phyloP scores from a whole-genome alignment of 306 rosid species.

The Vigna angularis region DNA sequence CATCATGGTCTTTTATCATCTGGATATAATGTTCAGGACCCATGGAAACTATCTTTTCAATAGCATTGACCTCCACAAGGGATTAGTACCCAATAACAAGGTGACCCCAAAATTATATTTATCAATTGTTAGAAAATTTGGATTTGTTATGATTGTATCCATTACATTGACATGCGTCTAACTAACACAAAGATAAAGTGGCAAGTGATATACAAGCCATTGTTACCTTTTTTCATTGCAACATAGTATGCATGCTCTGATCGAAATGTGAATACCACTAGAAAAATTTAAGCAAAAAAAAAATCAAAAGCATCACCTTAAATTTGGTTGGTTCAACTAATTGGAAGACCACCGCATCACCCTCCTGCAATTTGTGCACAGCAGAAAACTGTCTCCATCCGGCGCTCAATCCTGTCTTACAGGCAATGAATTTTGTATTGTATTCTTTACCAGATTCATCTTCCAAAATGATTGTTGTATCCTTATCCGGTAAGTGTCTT shows the following conservation, averaged over 20 bases:
- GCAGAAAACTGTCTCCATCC: constrained; percentile 97
- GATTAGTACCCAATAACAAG: constrained; percentile 1
- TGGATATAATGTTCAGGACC: not conserved
- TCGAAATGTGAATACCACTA: not conserved
- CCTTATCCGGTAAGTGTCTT: constrained; percentile 70
- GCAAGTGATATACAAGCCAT: not conserved
- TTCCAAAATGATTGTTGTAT: constrained; percentile 70
- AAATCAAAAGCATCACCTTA: constrained; percentile 59
- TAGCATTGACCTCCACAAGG: not conserved
- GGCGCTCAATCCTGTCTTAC: constrained; percentile 85
- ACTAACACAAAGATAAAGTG: not conserved
- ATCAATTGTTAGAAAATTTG: constrained; percentile 5
- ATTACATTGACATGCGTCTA: not conserved
- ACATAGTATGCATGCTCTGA: not conserved
- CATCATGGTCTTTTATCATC: not conserved
- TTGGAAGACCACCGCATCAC: constrained; percentile 88
- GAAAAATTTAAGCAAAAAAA: not conserved
- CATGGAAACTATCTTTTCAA: not conserved
- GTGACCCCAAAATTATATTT: not conserved
- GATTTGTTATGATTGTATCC: constrained; percentile 23
- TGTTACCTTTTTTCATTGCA: not conserved
- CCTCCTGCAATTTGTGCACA: constrained; percentile 81
- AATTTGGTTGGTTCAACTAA: constrained; percentile 83
- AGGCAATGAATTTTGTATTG: constrained; percentile 76
- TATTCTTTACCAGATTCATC: constrained; percentile 78